Base-by-base conservation (phyloP, 257 asterid species). In the Voacanga thouarsii region DNA sequence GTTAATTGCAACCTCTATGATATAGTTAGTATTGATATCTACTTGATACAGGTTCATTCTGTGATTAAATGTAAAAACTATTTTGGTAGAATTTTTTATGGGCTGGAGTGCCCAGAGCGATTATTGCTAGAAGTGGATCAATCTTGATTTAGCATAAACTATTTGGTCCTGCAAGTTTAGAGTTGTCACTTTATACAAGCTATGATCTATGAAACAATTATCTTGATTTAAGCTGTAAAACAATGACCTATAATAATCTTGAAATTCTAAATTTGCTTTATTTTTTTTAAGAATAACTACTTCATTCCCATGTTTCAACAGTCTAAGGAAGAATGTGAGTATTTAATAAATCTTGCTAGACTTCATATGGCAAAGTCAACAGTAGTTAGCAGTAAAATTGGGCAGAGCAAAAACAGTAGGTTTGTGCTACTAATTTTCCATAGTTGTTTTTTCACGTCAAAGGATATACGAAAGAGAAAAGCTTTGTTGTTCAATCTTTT, bases 381-480 rank as follows among this genome's bases (percentile, higher is more conserved):
- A 28, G 97, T 93, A 68, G 90, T 87, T 23, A 97, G 91, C 82
- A 85, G 90, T 83, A 77, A 86, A 78, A 90, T 97, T 47, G 97
- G 98, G 72, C 82, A 85, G 88, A 87, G 95, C 77, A 89, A 76
- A 74, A 92, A 89, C 71, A 94, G 95, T 94, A 87, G 95, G 98
- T 89, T 74, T 80, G 84, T 81, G 74, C 69, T 74, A 66, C 55
- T 72, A 24, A 71, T 73, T 60, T 83, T 70, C 18, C 66, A 4
- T 60, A 51, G 49, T 67, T 50, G 60, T 41, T 33, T 70, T 68
- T 60, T 9, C 47, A 56, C 70, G 53, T 55, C 53, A 21, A 37
- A 26, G 74, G 51, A 59, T 41, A n/a, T n/a, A 75, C 56, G 49
- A 66, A 30, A 72, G 14, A 11, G 12, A 33, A 23, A 61, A 26